These are phyloP conservation scores for Solanum bukasovii DNA, from an alignment of 257 asterid genomes.

Conservation along the genomic window DNA sequence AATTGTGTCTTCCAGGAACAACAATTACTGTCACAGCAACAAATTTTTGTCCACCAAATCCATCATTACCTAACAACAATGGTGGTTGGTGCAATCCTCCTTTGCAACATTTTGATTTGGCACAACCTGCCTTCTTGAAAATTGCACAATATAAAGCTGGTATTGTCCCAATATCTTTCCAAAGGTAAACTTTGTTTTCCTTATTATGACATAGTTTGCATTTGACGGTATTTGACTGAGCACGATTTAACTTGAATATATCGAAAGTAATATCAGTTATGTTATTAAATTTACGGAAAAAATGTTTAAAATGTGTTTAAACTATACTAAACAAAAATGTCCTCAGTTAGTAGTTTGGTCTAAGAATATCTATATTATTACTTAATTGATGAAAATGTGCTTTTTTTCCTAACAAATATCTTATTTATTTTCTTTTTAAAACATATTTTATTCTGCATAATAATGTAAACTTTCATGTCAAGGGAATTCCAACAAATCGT, in stretches of 20 bases:
- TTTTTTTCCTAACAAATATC: too few relatives aligned
- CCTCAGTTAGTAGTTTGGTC: too few relatives aligned
- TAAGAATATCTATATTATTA: too few relatives aligned
- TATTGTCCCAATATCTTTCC: slow-evolving; percentile 55
- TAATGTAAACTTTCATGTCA: background rate
- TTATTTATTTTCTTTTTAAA: too few relatives aligned
- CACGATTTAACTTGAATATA: background rate
- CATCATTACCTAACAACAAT: slow-evolving; percentile 50
- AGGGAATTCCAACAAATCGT: background rate
- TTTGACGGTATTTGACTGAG: background rate
- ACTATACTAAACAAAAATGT: too few relatives aligned
- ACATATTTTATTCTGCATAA: too few relatives aligned
- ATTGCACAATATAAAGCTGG: slow-evolving; percentile 76
- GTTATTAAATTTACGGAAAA: too few relatives aligned
- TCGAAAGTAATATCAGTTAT: background rate
- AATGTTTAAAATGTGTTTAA: too few relatives aligned
- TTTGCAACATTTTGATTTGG: slow-evolving; percentile 75
- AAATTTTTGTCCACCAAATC: slow-evolving; percentile 88
- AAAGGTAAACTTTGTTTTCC: slow-evolving; percentile 30
- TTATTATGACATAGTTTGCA: background rate
- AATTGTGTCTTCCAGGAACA: slow-evolving; percentile 47
- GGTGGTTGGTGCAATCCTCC: slow-evolving; percentile 99
- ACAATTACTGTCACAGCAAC: slow-evolving; percentile 74
- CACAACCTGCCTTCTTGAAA: slow-evolving; percentile 74
- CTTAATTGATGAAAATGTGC: too few relatives aligned